Evolutionary conservation across 2,329 filamentous ascomycete genomes (phyloP).

Genomic region (Lachnellula arida): DNA sequence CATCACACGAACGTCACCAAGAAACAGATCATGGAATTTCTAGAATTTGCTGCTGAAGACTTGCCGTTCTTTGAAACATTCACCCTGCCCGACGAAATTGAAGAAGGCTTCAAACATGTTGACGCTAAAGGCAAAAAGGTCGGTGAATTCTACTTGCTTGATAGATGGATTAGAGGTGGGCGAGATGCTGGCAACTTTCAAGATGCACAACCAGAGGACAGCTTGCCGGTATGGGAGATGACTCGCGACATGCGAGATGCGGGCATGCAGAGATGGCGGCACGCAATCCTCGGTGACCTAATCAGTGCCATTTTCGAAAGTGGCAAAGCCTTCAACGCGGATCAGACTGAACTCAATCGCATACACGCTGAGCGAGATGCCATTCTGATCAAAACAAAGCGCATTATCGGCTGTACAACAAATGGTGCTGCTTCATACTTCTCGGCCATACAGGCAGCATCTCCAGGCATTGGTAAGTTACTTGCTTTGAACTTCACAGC

Average conservation of each 20-base stretch:
- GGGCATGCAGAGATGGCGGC: conserved; percentile 40
- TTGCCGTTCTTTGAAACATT: conserved; percentile 54
- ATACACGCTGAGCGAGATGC: conserved; percentile 42
- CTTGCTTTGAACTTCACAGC: conserved; percentile 28
- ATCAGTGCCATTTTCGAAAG: conserved; percentile 37
- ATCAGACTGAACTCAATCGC: conserved; percentile 38
- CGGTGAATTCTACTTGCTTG: conserved; percentile 44
- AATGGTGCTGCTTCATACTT: conserved; percentile 62
- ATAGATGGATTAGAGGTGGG: conserved; percentile 46
- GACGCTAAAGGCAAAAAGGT: conserved; percentile 44
- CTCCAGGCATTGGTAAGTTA: conserved; percentile 44
- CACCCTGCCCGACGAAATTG: conserved; percentile 38
- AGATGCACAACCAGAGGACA: conserved; percentile 23
- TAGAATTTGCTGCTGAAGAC: conserved; percentile 50
- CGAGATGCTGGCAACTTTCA: conserved; percentile 42
- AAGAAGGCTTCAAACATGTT: conserved; percentile 42
- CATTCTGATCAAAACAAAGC: conserved; percentile 45
- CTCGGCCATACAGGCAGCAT: conserved; percentile 46
- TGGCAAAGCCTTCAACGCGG: conserved; percentile 38
- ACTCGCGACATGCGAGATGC: conserved; percentile 32
- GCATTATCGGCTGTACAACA: conserved; percentile 67
- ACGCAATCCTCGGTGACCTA: conserved; percentile 46
- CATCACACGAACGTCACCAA: conserved; percentile 9
- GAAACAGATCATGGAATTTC: conserved; percentile 35
- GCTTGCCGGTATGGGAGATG: conserved; percentile 50